phyloP scores from a whole-genome alignment of 331 rosid species.

The Spiraea crenata region DNA sequence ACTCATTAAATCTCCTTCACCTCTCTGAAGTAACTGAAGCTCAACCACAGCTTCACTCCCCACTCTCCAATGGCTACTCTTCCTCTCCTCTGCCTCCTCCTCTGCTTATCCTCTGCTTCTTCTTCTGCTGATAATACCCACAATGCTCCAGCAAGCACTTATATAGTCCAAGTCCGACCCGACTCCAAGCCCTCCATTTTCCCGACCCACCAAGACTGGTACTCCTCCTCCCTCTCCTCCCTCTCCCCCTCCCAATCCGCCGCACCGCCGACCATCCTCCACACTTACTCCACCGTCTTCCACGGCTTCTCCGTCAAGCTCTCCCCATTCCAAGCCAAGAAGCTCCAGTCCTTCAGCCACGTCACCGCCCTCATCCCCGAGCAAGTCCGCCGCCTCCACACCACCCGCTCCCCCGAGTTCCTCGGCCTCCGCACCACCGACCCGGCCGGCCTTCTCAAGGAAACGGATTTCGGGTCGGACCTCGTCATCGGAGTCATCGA shows the following conservation, averaged over 20 bases:
- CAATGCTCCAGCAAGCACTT: constrained; percentile 37
- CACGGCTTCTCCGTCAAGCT: constrained; percentile 88
- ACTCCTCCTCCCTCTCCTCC: constrained; percentile 65
- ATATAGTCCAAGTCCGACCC: constrained; percentile 65
- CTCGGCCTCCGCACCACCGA: constrained; percentile 68
- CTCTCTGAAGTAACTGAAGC: neutral
- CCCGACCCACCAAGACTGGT: constrained; percentile 81
- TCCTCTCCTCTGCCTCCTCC: constrained; percentile 16
- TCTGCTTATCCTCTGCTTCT: constrained; percentile 19
- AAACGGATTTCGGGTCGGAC: constrained; percentile 91
- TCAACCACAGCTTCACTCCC: neutral
- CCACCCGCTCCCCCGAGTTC: constrained; percentile 92
- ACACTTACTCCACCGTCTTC: constrained; percentile 73
- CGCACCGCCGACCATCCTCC: constrained; percentile 31
- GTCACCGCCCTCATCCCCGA: constrained; percentile 69
- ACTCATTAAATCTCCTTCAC: constrained; percentile 2
- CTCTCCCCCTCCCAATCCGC: constrained; percentile 17
- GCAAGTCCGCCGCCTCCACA: constrained; percentile 63
- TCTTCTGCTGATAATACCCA: constrained; percentile 7
- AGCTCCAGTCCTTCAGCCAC: constrained; percentile 50
- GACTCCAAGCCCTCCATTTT: constrained; percentile 80
- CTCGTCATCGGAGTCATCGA: constrained; percentile 93
- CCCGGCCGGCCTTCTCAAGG: constrained; percentile 72
- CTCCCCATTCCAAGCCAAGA: constrained; percentile 45
- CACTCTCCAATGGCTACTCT: constrained; percentile 46